A percentile compares a stretch with the other conserved stretches of the same genome.
Evolutionary conservation across 305 asterid genomes (phyloP).

Genomic region (Fraxinus xanthoxyloides): DNA sequence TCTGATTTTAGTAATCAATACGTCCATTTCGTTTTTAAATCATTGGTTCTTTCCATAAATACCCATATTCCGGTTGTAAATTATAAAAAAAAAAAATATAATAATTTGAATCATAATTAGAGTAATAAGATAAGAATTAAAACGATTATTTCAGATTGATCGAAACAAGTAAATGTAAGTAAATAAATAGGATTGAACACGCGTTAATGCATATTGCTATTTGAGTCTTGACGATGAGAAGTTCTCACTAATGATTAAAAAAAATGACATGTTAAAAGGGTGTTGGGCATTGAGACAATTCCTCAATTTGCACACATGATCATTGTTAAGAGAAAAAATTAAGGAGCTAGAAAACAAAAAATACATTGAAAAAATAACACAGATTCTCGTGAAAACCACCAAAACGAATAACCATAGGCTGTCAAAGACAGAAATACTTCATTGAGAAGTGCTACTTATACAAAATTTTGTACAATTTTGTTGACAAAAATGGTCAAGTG

Average conservation of each 20-base stretch:
- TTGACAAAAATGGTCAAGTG: too few relatives aligned
- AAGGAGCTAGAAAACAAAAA: neutral
- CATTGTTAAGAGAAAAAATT: neutral
- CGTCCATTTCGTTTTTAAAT: too few relatives aligned
- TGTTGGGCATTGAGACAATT: neutral
- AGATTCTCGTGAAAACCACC: neutral
- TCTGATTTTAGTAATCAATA: too few relatives aligned
- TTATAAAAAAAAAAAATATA: neutral
- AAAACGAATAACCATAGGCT: neutral
- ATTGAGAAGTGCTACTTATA: too few relatives aligned
- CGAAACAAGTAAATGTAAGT: too few relatives aligned
- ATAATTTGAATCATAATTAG: too few relatives aligned
- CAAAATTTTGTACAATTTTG: too few relatives aligned
- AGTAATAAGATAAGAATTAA: too few relatives aligned
- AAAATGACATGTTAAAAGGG: neutral
- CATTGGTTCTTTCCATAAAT: too few relatives aligned
- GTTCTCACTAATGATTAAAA: neutral
- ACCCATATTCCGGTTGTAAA: too few relatives aligned
- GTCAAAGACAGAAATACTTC: neutral
- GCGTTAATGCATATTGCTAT: neutral
- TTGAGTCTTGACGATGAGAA: neutral
- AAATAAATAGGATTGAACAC: neutral
- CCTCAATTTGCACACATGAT: neutral
- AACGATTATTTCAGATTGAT: too few relatives aligned
- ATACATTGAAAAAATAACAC: neutral